A percentile compares a stretch with the other conserved stretches of the same genome.
Conservation (phyloP, 164 flowering plant species). For the Chimonanthus praecox region DNA sequence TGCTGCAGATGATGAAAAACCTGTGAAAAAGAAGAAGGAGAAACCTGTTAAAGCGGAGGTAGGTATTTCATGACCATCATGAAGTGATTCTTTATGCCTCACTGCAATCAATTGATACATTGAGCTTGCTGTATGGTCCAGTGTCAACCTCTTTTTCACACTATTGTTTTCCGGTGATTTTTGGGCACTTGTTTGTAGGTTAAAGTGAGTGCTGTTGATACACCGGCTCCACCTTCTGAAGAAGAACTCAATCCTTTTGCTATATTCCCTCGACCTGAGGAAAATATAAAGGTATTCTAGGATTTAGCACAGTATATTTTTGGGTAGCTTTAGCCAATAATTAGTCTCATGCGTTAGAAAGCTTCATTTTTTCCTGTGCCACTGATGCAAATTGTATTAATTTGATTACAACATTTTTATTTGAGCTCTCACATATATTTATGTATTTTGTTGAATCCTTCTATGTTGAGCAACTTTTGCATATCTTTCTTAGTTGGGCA, state of each 20-base stretch:
- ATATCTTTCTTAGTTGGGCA: no score
- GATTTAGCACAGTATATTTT: not conserved
- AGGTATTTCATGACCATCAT: not conserved
- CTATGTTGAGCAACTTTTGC: no score
- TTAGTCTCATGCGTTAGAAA: no score
- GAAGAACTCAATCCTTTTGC: conserved; percentile 83
- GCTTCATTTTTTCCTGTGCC: no score
- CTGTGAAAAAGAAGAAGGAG: conserved; percentile 78
- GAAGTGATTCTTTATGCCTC: not conserved
- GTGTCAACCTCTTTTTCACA: not conserved
- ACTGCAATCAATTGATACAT: not conserved
- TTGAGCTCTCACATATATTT: no score
- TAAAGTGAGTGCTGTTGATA: conserved; percentile 18
- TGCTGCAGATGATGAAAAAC: conserved; percentile 86
- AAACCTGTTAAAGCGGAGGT: conserved; percentile 77
- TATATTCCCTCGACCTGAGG: conserved; percentile 81
- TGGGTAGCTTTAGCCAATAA: no score
- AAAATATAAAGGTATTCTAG: conserved; percentile 66
- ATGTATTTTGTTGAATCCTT: no score
- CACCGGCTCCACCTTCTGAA: conserved; percentile 47
- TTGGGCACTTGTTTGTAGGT: conserved; percentile 4
- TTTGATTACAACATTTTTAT: no score
- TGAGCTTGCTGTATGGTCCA: not conserved
- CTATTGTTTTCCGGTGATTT: not conserved
- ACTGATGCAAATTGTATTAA: no score